Base-by-base conservation (phyloP, 768 basidiomycete genomes). In the Thelephora aurantiotincta region DNA sequence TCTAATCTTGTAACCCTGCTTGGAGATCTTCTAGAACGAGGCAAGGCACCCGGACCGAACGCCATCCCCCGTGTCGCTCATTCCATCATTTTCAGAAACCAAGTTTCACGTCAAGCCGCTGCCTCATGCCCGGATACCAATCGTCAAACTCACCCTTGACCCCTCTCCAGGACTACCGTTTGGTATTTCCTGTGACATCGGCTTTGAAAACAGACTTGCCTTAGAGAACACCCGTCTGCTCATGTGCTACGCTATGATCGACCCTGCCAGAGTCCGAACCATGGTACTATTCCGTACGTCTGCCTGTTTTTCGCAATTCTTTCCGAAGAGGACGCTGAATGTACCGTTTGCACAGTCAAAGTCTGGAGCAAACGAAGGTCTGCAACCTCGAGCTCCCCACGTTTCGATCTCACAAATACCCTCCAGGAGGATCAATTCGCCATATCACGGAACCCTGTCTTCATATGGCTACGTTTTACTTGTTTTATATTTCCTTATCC, bases 381-480 rank as follows among this genome's bases (percentile, higher is more conserved):
- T 34, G 67, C 54, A 46, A 20, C 23, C 48, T 33, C 23, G 33
- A n/a, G 41, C 38, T 20, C 30, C 48, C 33, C 26, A 16, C 37
- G 30, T 23, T 45, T 22, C 36, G 12, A 43, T 44, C 48, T 35
- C 16, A 46, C 54, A 37, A 51, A 26, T 30, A 41, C 42, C 26
- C 47, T 22, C 1, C 56, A 89, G 87, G 66, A 93, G 96, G 79
- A 96, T 99, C 65, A 99, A 99, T 65, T 96, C 92, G 45, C 92
- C 94, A 11, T 99, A 98, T 65, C 80, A 89, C 58, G 94, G 94
- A 52, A 98, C 94, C 1, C 71, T 99, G 46, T 93, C 89, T 48
- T 94, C 92, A 47, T 97, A 99, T 61, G 94, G 94, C 53, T 97
- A 94, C 67, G 93, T 94, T 54, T 75, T 99, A 46, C 83, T 99